Base-by-base conservation (phyloP, 805 yeast genomes). In the Schizosaccharomyces osmophilus region DNA sequence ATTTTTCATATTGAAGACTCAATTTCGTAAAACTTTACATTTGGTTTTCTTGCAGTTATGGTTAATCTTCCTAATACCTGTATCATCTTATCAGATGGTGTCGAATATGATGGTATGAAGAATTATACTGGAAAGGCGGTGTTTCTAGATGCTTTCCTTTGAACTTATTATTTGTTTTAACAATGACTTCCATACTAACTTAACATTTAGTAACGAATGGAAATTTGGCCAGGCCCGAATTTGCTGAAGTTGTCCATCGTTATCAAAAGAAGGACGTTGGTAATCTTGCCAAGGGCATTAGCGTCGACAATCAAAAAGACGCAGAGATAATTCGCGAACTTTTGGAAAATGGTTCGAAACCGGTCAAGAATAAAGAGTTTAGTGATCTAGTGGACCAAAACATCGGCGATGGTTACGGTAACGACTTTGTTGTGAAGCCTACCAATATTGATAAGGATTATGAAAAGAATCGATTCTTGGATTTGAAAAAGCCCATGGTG, bases 401-500 rank as follows among this genome's bases (percentile, higher is more conserved):
- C 36, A 51, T 51, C 6, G 57, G 57, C 6, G 57, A 24, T 8
- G 57, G 57, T 17, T 51, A 51, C 24, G 57, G 57, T 17, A 51
- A 51, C 22, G 57, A 51, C 3, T 51, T 51, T 29, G 26, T 24
- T 24, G 57, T 51, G 4, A 51, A 51, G 57, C 36, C 57, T 19
- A 93, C 98, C 1, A 95, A 93, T 71, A 83, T 78, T 66, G 69
- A 72, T 4, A 78, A 73, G 55, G 98, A 93, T 73, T 80, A 73
- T 66, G 74, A 77, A 65, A 83, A 82, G 65, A 95, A 93, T 75
- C 79, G 84, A 70, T 93, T 93, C 71, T 75, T 93, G 67, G 97
- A 93, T 71, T 78, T 93, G 68, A 81, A 78, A 66, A 82, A 80
- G 70, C 95, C 98, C 1, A 75, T 93, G 67, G 73, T 93, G 55